Evolutionary conservation across 192 early-diverging fungal genomes (phyloP), one percentile per base, ranked within the genome.

Genomic region (Coemansia sp.): DNA sequence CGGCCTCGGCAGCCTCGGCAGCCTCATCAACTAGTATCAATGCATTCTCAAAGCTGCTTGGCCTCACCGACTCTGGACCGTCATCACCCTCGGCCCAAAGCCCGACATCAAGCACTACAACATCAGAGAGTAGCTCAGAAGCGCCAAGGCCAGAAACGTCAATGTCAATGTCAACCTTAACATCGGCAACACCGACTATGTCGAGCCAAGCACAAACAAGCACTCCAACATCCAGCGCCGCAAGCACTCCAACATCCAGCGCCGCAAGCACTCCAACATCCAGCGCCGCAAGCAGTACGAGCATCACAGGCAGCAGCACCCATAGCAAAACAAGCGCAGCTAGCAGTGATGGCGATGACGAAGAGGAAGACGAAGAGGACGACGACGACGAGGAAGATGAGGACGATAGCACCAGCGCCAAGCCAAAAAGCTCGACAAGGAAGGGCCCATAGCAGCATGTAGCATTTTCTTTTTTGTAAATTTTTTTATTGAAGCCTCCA

Each of bases 371-470:
- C 14, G 42, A 65, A 8, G 62, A 69, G 20, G 62, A 63, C 2
- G 67, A 63, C 0, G 57, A 62, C 1, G 59, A 65, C 6, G 68
- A 77, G 1, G 64, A 69, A 10, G 72, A 61, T 3, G 53, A 58
- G 15, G 62, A 43, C 24, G 49, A 62, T 12, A 62, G 17, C 36
- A 20, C 7, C 25, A 45, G 6, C 4, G 46, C 15, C 19, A 35
- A 59, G 25, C 12, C 39, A 4, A 64, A 43, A 22, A 45, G 42
- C 27, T 56, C 10, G 37, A 53, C 39, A 59, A 32, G 45, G 2
- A 61, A 47, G 32, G 14, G 22, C 17, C 36, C 37, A 19, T 37
- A 39, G 24, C 2, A 32, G n/a, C 58, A 15, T 53, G 17, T 39
- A 47, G 4, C 7, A 42, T 15, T 27, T 5, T 15, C 35, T 45